A percentile compares a stretch with the other conserved stretches of the same genome.
Conservation (phyloP, 108 stramenopile genomes). For the Nannochloropsis salina region DNA sequence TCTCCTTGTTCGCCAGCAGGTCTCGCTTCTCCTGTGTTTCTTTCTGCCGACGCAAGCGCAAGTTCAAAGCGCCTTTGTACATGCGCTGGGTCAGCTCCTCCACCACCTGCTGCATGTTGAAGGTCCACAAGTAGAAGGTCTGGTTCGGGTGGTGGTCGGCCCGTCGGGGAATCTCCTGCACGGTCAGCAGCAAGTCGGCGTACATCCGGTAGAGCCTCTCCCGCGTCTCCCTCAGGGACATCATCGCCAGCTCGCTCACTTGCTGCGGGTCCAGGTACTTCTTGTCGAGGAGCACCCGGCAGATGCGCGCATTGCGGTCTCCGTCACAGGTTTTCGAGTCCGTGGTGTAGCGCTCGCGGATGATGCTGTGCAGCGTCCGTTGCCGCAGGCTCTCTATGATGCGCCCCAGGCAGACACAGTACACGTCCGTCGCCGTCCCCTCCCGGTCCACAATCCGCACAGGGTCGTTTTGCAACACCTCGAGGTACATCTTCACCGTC, state of each 20-base stretch:
- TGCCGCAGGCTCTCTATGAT: not conserved
- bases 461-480: not conserved
- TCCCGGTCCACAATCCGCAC: not conserved
- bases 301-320: not conserved
- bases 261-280: not conserved
- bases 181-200: not conserved
- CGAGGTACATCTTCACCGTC: not conserved
- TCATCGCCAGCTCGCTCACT: not conserved
- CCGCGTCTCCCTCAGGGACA: not conserved
- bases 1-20: not conserved
- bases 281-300: not conserved
- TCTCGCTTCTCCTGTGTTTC: constrained; percentile 12
- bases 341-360: not conserved
- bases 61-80: not conserved
- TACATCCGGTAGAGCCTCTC: constrained; percentile 11
- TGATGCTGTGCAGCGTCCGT: not conserved
- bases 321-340: not conserved
- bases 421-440: not conserved
- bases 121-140: not conserved
- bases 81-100: not conserved
- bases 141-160: constrained; percentile 8
- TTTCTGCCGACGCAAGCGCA: constrained; percentile 4
- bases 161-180: not conserved
- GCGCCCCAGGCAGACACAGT: not conserved
- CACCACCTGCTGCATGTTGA: constrained; percentile 2